phyloP scores from a whole-genome alignment of 2,329 filamentous ascomycete species.

The Fusarium armeniacum region DNA sequence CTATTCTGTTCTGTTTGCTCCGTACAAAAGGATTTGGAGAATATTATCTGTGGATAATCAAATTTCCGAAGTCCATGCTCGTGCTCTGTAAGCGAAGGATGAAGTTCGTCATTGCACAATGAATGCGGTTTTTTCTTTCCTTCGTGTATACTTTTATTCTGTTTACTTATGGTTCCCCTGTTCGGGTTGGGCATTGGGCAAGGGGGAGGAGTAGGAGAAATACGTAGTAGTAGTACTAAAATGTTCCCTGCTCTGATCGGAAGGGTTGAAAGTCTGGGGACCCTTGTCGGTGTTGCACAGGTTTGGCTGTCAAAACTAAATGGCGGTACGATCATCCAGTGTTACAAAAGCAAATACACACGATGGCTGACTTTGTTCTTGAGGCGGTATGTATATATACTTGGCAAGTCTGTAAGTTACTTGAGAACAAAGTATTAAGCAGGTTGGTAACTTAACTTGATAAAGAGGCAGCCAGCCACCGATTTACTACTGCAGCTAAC shows the following conservation, averaged over 20 bases:
- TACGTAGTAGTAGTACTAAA: not conserved
- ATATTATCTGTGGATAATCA: constrained; percentile 7
- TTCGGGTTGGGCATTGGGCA: constrained; percentile 2
- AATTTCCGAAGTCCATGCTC: not conserved
- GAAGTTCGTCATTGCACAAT: not conserved
- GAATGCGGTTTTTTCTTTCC: not conserved
- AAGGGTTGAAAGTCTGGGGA: constrained; percentile 11
- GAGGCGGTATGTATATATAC: not conserved
- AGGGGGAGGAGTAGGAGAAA: constrained; percentile 4
- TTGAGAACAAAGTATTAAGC: not conserved
- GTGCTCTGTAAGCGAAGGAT: constrained; percentile 1
- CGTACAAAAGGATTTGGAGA: not conserved
- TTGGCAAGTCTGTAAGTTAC: not conserved
- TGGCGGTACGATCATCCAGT: constrained; percentile 4
- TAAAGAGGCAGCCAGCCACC: constrained; percentile 1
- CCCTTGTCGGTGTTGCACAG: constrained; percentile 14
- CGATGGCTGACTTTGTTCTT: not conserved
- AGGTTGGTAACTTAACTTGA: not conserved
- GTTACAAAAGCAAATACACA: not conserved
- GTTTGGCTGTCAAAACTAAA: constrained; percentile 8
- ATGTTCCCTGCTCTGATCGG: constrained; percentile 37
- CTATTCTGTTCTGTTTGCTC: not conserved
- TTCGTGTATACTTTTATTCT: constrained; percentile 1
- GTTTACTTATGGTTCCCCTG: constrained; percentile 19
- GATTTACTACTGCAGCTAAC: constrained; percentile 15